A percentile compares a stretch with the other conserved stretches of the same genome.
Evolutionary conservation across 768 basidiomycete genomes (phyloP).

Genomic region (Leccinellum rugosiceps): DNA sequence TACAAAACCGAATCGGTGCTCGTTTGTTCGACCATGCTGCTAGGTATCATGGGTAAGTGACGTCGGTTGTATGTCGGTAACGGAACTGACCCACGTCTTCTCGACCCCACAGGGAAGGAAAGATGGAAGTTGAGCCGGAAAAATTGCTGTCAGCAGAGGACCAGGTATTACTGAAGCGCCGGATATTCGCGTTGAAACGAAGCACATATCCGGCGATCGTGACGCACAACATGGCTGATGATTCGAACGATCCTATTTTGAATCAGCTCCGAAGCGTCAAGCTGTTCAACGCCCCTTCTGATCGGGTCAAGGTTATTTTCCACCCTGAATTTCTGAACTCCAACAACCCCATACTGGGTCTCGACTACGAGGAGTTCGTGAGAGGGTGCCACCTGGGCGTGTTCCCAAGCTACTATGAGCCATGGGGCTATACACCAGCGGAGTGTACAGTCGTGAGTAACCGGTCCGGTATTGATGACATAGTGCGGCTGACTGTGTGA

Average conservation of each 20-base stretch:
- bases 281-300: constrained; percentile 83
- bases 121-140: constrained; percentile 68
- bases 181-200: constrained; percentile 94
- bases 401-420: constrained; percentile 97
- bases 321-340: constrained; percentile 98
- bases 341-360: constrained; percentile 94
- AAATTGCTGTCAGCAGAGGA: constrained; percentile 87
- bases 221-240: constrained; percentile 99
- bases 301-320: constrained; percentile 97
- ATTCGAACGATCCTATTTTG: constrained; percentile 86
- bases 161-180: constrained; percentile 89
- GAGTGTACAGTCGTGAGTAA: constrained; percentile 92
- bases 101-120: constrained; percentile 54
- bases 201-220: constrained; percentile 92
- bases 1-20: constrained; percentile 89
- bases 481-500: constrained; percentile 9
- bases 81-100: not conserved
- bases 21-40: constrained; percentile 94
- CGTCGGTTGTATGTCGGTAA: not conserved
- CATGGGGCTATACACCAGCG: constrained; percentile 95
- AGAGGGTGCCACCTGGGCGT: constrained; percentile 97
- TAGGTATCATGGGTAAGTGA: constrained; percentile 78
- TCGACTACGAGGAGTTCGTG: constrained; percentile 99
- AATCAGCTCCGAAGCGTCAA: constrained; percentile 93
- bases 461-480: not conserved